phyloP scores from a whole-genome alignment of 208 protist species.

The Leishmania braziliensis region DNA sequence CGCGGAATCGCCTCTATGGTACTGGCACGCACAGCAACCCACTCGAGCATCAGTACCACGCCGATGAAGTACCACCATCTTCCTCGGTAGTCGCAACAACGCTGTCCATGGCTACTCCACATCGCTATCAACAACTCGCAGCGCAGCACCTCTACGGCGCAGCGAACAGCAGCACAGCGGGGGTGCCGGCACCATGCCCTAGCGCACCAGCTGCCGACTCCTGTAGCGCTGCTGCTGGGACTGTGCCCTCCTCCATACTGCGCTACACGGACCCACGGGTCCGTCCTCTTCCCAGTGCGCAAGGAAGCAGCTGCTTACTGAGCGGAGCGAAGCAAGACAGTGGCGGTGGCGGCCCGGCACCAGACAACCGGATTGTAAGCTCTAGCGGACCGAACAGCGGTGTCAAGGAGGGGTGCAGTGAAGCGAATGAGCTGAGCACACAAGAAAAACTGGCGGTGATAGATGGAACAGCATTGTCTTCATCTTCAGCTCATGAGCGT shows the following conservation, averaged over 20 bases:
- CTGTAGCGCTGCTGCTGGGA: neutral
- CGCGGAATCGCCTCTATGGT: conserved; percentile 20
- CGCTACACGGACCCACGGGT: conserved; percentile 3
- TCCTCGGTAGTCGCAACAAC: neutral
- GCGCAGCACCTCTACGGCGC: conserved; percentile 27
- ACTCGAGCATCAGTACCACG: conserved; percentile 14
- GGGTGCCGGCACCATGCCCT: neutral
- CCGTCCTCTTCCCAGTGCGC: neutral
- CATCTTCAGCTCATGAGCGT: neutral
- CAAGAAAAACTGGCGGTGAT: neutral
- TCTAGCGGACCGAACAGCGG: neutral
- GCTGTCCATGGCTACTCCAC: neutral
- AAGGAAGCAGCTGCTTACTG: neutral
- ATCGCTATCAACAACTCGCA: conserved; percentile 17
- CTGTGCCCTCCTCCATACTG: neutral
- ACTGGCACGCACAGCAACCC: neutral
- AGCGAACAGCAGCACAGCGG: neutral
- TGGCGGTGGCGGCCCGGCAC: neutral
- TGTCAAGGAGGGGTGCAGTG: neutral
- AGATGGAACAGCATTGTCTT: neutral
- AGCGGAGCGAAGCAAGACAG: neutral
- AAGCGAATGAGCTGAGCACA: neutral
- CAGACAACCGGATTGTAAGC: neutral
- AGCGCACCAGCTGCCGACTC: too few relatives aligned
- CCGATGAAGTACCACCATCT: conserved; percentile 8